phyloP scores from a whole-genome alignment of 768 basidiomycete species.

The Leccinum uliginosum region DNA sequence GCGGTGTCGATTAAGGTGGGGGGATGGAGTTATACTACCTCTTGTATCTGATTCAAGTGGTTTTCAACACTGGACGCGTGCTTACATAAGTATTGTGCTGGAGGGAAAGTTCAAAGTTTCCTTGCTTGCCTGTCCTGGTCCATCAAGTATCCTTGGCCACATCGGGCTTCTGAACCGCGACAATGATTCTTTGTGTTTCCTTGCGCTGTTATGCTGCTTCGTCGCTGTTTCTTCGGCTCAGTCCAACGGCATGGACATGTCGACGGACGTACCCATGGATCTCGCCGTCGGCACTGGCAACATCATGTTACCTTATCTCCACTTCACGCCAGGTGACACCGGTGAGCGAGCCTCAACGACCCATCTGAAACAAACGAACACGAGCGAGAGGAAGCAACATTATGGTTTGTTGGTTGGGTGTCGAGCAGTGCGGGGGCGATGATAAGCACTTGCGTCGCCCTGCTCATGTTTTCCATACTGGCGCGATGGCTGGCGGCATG shows the following conservation, averaged over 20 bases:
- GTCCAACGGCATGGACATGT: conserved; percentile 55
- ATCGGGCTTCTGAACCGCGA: too few species aligned
- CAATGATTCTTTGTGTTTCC: conserved; percentile 4
- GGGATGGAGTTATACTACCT: too few species aligned
- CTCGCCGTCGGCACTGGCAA: conserved; percentile 43
- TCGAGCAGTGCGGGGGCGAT: conserved; percentile 60
- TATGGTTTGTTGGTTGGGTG: conserved; percentile 70
- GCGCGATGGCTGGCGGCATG: conserved; percentile 72
- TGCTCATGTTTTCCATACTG: conserved; percentile 69
- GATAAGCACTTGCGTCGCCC: conserved; percentile 69
- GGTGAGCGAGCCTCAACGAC: conserved; percentile 31
- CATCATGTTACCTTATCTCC: conserved; percentile 56
- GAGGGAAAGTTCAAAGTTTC: too few species aligned
- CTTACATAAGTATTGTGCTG: too few species aligned
- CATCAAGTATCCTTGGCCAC: too few species aligned
- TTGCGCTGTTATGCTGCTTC: conserved; percentile 12
- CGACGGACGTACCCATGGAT: conserved; percentile 47
- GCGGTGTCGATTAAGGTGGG: too few species aligned
- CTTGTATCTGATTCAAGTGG: too few species aligned
- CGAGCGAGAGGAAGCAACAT: conserved; percentile 13
- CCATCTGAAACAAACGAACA: neutral
- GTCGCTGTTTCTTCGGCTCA: conserved; percentile 17
- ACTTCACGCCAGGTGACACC: conserved; percentile 60
- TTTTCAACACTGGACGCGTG: too few species aligned
- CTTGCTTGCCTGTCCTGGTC: too few species aligned